Evolutionary conservation across 345 rosid species (phyloP), one percentile per base, ranked within the genome.

Genomic region (Hibiscus tridactylites): DNA sequence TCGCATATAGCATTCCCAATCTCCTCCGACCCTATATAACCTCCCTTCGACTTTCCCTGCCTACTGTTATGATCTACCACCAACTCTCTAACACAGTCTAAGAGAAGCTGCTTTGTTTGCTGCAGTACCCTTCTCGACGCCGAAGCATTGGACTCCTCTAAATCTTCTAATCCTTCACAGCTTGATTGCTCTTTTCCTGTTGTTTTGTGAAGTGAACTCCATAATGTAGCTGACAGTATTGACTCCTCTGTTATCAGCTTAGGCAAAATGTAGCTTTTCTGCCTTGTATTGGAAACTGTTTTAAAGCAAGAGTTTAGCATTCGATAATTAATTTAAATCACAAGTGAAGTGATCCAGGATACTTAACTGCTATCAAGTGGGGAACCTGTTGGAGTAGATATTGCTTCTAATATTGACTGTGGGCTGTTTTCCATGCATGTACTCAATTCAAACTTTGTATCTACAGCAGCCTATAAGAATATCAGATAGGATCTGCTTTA

Each of bases 91-190:
- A 81, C 82, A 21, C 83, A 86, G 42, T 88, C 90, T 28, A 83
- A 81, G 54, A 86, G 71, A n/a, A 86, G 88, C 65, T 77, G 90
- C 73, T 61, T 78, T 53, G 83, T 82, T 65, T 85, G 87, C 71
- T 79, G 81, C 72, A 83, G 16, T 26, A 61, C 59, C 73, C 28
- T 79, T 46, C 77, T 83, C 17, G 85, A 75, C 74, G 65, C 79
- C 26, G 71, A 52, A 72, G 42, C 42, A 37, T 6, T 37, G 42
- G 42, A 37, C 42, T 37, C 42, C 42, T 6, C 42, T 37, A 6
- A 37, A 37, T 37, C 8, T 37, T 31, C 35, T 31, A 64, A 57
- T 65, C 47, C 79, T 64, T 56, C 21, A 50, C 46, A 16, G 28
- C 53, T 49, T 28, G 80, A 68, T 65, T 72, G 70, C 19, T 71